These are phyloP conservation scores for Coemansia sp. DNA, from an alignment of 192 early-diverging fungal genomes.

Conservation along the genomic window DNA sequence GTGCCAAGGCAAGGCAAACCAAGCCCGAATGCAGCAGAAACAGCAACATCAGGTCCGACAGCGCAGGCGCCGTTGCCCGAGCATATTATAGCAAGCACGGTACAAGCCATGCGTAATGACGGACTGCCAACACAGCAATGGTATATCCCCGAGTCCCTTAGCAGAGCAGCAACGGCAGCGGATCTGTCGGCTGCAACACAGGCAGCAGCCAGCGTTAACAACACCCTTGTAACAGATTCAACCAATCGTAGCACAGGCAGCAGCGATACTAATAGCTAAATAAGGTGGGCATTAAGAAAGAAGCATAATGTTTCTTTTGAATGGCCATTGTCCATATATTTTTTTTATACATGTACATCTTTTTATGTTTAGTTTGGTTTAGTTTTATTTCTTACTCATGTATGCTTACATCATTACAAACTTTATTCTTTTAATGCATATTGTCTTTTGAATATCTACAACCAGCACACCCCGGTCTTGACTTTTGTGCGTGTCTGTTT, in stretches of 20 bases:
- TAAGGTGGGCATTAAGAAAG: background rate
- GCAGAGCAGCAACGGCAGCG: conserved; percentile 1
- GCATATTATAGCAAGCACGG: conserved; percentile 15
- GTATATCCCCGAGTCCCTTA: conserved; percentile 32
- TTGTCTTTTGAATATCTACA: background rate
- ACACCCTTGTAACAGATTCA: conserved; percentile 4
- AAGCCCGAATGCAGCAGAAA: background rate
- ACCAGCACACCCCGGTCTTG: background rate
- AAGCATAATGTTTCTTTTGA: background rate
- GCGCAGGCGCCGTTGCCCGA: conserved; percentile 1
- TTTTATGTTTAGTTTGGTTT: background rate
- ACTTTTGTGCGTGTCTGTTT: background rate
- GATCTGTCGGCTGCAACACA: background rate
- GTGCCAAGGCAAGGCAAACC: conserved; percentile 17
- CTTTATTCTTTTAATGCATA: background rate
- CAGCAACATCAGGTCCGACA: background rate
- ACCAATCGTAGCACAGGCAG: background rate
- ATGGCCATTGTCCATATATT: background rate
- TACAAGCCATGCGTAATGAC: conserved; percentile 38
- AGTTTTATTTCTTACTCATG: background rate
- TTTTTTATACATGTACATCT: background rate
- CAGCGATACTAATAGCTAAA: background rate
- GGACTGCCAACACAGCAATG: conserved; percentile 37
- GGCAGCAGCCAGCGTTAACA: background rate
- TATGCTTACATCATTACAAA: background rate